A percentile compares a stretch with the other conserved stretches of the same genome.
phyloP scores from a whole-genome alignment of 371 early-diverging fungal genomes.

The Apophysomyces ossiformis region DNA sequence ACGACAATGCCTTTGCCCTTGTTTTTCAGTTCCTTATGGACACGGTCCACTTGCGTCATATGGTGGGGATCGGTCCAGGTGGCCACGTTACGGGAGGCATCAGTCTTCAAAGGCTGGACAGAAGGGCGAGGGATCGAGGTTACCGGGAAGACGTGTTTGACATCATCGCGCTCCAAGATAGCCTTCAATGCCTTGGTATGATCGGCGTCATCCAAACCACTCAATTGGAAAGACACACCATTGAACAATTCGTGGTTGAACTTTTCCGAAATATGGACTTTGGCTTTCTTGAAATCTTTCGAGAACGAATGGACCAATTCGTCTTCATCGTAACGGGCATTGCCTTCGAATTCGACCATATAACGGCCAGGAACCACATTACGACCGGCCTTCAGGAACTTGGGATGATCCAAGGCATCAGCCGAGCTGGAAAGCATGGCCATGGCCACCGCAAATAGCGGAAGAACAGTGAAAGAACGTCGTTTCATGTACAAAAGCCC shows the following conservation, averaged over 20 bases:
- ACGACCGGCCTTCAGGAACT: constrained; percentile 19
- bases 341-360: constrained; percentile 33
- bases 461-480: constrained; percentile 14
- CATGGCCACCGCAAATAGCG: constrained; percentile 33
- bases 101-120: constrained; percentile 1
- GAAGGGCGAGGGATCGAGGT: constrained; percentile 32
- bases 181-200: constrained; percentile 9
- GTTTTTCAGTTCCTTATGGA: constrained; percentile 44
- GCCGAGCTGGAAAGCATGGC: constrained; percentile 24
- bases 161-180: constrained; percentile 29
- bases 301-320: constrained; percentile 26
- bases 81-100: constrained; percentile 7
- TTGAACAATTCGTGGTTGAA: constrained; percentile 40
- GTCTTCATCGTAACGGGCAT: constrained; percentile 10
- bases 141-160: constrained; percentile 37
- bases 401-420: constrained; percentile 29
- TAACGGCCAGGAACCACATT: constrained; percentile 39
- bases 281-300: constrained; percentile 26
- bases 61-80: constrained; percentile 36
- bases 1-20: constrained; percentile 76
- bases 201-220: constrained; percentile 16
- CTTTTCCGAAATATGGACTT: constrained; percentile 28
- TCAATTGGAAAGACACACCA: constrained; percentile 38
- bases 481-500: constrained; percentile 23
- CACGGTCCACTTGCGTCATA: constrained; percentile 49